Conservation (phyloP, 2,329 filamentous ascomycete genomes). For the Blumeriella jaapii region DNA sequence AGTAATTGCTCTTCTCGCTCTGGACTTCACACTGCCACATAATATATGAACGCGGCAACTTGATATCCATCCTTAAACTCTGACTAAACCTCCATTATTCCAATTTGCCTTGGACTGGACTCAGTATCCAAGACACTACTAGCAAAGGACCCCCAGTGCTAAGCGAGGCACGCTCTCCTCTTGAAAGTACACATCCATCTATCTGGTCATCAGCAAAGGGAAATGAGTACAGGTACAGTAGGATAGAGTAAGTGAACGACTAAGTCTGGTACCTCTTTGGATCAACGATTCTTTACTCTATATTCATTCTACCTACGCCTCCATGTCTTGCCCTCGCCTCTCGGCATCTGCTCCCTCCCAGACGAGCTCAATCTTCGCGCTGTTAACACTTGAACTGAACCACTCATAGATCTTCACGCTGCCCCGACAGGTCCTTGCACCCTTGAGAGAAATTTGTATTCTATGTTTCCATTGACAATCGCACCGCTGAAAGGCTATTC, state of each 20-base stretch:
- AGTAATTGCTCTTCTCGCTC: neutral
- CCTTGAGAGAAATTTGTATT: no score
- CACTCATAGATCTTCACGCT: slow-evolving; percentile 41
- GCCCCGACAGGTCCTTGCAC: slow-evolving; percentile 31
- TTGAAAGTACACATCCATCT: neutral
- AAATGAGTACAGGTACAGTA: neutral
- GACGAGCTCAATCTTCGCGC: slow-evolving; percentile 34
- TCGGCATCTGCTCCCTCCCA: slow-evolving; percentile 13
- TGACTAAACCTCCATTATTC: no score
- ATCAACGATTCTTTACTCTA: neutral
- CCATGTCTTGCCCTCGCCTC: neutral
- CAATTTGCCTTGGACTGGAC: neutral
- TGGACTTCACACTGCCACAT: neutral
- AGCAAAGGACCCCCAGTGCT: no score
- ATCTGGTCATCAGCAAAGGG: neutral
- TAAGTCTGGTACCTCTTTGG: neutral
- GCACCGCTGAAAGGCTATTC: no score
- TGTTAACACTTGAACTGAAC: slow-evolving; percentile 43
- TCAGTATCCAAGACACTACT: neutral
- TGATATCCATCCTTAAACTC: no score
- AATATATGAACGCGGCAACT: no score
- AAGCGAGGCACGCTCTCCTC: neutral
- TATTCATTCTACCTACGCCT: neutral
- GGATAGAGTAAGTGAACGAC: no score
- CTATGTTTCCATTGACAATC: no score